A percentile compares a stretch with the other conserved stretches of the same genome.
Evolutionary conservation across 306 rosid genomes (phyloP).

Genomic region (Potentilla sterilis): DNA sequence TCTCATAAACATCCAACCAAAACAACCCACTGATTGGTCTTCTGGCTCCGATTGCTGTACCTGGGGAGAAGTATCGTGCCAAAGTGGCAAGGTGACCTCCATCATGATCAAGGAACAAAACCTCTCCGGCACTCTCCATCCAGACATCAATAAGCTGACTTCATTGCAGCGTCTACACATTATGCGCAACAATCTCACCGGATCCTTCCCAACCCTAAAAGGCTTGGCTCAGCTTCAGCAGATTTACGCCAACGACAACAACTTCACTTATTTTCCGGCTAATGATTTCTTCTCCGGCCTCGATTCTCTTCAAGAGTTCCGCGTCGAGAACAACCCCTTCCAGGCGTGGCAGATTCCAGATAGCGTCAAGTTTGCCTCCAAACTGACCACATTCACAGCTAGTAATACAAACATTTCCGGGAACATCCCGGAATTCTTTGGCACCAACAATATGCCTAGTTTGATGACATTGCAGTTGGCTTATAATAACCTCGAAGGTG

Average conservation of each 20-base stretch:
- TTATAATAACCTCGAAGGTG: conserved; percentile 52
- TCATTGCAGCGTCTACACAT: conserved; percentile 48
- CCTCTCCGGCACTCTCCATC: conserved; percentile 60
- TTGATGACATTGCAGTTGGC: conserved; percentile 45
- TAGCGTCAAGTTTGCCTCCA: conserved; percentile 28
- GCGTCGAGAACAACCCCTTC: conserved; percentile 48
- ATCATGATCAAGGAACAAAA: conserved; percentile 56
- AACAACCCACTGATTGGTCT: neutral
- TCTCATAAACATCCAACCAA: neutral
- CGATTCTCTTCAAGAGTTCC: conserved; percentile 29
- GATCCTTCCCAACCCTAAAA: conserved; percentile 55
- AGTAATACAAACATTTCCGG: conserved; percentile 40
- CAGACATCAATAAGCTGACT: conserved; percentile 38
- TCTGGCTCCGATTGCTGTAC: neutral
- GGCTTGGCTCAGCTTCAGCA: conserved; percentile 32
- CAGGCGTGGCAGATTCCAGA: conserved; percentile 55
- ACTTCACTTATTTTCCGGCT: conserved; percentile 44
- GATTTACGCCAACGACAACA: conserved; percentile 47
- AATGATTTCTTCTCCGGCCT: conserved; percentile 52
- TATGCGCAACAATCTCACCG: conserved; percentile 46
- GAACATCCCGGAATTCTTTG: conserved; percentile 52
- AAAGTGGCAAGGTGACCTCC: conserved; percentile 27
- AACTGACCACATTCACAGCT: conserved; percentile 44
- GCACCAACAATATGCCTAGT: conserved; percentile 37
- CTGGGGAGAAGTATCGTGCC: conserved; percentile 32